Percentiles rank a stretch among this genome's conserved stretches.
Conservation (phyloP, 345 rosid genomes). For the Syzygium oleosum region DNA sequence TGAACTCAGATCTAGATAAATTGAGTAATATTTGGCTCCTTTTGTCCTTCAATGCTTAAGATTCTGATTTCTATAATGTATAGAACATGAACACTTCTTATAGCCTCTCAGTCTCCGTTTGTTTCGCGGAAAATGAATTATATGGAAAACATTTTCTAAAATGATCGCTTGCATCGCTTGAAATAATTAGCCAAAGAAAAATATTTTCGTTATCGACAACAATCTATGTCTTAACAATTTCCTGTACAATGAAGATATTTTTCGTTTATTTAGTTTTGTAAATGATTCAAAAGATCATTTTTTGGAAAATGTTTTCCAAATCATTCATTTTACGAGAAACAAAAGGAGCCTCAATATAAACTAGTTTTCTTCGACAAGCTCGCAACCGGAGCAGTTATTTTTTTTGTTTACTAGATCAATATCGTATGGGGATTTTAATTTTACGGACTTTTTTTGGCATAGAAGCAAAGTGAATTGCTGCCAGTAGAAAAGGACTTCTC, state of each 20-base stretch:
- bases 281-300: too few relatives aligned
- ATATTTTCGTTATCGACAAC: too few relatives aligned
- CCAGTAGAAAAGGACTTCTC: background rate
- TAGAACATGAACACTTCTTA: background rate
- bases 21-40: background rate
- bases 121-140: too few relatives aligned
- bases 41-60: background rate
- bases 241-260: too few relatives aligned
- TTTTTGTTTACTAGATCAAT: background rate
- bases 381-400: background rate
- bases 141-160: too few relatives aligned
- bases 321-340: too few relatives aligned
- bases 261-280: too few relatives aligned
- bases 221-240: too few relatives aligned
- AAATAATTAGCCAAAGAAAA: too few relatives aligned
- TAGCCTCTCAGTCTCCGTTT: background rate
- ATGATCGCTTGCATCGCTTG: too few relatives aligned
- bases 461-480: background rate
- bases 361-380: background rate
- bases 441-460: background rate
- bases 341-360: background rate
- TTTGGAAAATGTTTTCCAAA: too few relatives aligned
- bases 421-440: background rate
- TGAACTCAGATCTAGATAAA: background rate
- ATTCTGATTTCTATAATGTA: background rate